These are phyloP conservation scores for Euphrasia arctica DNA, from an alignment of 305 asterid genomes.

Conservation along the genomic window DNA sequence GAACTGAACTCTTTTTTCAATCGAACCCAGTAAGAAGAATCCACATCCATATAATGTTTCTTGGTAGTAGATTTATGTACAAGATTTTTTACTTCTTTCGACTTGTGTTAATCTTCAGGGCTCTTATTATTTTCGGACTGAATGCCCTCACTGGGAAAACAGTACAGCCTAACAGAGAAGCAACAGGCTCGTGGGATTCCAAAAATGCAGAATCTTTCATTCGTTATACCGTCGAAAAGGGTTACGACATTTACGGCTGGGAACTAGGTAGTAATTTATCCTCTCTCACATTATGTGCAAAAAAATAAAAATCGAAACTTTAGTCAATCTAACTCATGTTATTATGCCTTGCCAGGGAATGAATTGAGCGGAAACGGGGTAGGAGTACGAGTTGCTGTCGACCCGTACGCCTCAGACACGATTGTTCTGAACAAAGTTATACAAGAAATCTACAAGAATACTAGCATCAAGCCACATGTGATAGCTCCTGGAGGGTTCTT, in stretches of 20 bases:
- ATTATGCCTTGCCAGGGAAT: constrained; percentile 34
- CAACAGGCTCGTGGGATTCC: constrained; percentile 66
- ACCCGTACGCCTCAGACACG: constrained; percentile 38
- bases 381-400: constrained; percentile 37
- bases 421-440: constrained; percentile 30
- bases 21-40: constrained; percentile 49
- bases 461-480: constrained; percentile 29
- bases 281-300: neutral
- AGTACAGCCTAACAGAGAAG: constrained; percentile 28
- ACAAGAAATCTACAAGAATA: constrained; percentile 31
- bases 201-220: constrained; percentile 63
- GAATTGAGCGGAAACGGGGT: constrained; percentile 47
- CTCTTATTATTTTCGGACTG: constrained; percentile 64
- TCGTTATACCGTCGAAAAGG: constrained; percentile 57
- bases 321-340: neutral
- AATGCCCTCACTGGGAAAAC: constrained; percentile 66
- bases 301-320: neutral
- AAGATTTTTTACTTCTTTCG: neutral
- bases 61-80: neutral
- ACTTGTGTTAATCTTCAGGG: constrained; percentile 39
- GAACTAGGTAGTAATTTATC: constrained; percentile 60
- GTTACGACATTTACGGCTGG: constrained; percentile 62
- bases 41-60: neutral
- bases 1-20: constrained; percentile 71
- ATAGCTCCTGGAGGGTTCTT: constrained; percentile 57